Evolutionary conservation across 2,329 filamentous ascomycete genomes (phyloP).

Genomic region (Penicillium brevicompactum): DNA sequence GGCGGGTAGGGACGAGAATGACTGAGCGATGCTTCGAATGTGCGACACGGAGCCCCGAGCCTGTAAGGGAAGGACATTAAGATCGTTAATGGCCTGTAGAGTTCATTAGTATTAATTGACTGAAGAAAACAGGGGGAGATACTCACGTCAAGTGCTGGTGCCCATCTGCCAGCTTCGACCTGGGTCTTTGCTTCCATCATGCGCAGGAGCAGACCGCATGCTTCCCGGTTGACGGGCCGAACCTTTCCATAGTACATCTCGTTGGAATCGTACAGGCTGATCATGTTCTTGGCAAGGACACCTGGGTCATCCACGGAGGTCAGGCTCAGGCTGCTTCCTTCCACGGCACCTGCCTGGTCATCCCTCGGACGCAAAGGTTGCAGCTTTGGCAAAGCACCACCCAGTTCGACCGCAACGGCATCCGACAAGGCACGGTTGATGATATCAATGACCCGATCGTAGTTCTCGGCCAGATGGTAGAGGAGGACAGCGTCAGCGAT

Average conservation of each 20-base stretch:
- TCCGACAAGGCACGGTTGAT: constrained; percentile 89
- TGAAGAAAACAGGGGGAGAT: background rate
- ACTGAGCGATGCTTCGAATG: constrained; percentile 78
- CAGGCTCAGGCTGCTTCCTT: constrained; percentile 58
- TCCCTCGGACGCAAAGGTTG: constrained; percentile 76
- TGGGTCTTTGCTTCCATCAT: constrained; percentile 63
- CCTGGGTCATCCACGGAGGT: constrained; percentile 69
- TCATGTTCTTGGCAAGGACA: constrained; percentile 64
- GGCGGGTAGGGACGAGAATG: constrained; percentile 76
- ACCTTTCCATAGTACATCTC: constrained; percentile 64
- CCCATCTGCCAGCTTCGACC: constrained; percentile 62
- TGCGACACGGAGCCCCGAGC: constrained; percentile 72
- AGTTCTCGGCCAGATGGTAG: constrained; percentile 93
- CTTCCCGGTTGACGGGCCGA: constrained; percentile 58
- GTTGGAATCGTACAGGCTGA: constrained; percentile 62
- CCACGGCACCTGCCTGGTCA: constrained; percentile 39
- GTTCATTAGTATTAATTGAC: constrained; percentile 11
- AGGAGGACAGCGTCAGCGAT: constrained; percentile 91
- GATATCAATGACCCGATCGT: constrained; percentile 88
- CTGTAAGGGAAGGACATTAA: constrained; percentile 79
- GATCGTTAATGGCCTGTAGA: constrained; percentile 66
- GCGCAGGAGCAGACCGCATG: constrained; percentile 60
- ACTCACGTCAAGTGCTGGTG: constrained; percentile 66
- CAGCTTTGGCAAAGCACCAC: constrained; percentile 75
- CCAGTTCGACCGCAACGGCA: constrained; percentile 81